Evolutionary conservation across 2,329 filamentous ascomycete genomes (phyloP).

Genomic region (Alternaria sp.): DNA sequence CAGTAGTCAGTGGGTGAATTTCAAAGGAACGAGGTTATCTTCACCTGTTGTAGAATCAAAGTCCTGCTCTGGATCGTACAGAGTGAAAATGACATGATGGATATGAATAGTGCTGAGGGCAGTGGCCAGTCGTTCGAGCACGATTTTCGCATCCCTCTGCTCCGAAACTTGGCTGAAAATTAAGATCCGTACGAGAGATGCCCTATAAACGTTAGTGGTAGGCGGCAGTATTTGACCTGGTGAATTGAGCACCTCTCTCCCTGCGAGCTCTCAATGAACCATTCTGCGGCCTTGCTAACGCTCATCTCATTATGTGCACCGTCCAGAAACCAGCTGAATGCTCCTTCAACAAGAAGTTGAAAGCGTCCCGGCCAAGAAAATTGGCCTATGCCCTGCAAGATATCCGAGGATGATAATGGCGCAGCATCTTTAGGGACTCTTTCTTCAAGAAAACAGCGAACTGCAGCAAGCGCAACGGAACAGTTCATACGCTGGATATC

Average conservation of each 20-base stretch:
- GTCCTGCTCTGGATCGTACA: conserved; percentile 9
- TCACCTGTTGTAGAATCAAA: conserved; percentile 10
- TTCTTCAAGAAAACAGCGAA: conserved; percentile 1
- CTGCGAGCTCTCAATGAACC: conserved; percentile 20
- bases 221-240: not conserved
- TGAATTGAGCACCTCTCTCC: conserved; percentile 6
- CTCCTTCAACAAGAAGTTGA: not conserved
- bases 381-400: not conserved
- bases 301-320: conserved; percentile 31
- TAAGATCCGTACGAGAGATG: conserved; percentile 8
- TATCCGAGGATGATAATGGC: not conserved
- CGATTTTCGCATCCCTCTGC: conserved; percentile 7
- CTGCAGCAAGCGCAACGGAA: conserved; percentile 23
- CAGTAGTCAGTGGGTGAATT: conserved; percentile 2
- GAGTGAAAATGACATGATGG: conserved; percentile 10
- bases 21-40: not conserved
- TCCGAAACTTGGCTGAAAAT: conserved; percentile 10
- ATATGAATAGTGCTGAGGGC: conserved; percentile 11
- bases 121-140: conserved; percentile 9
- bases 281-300: conserved; percentile 21
- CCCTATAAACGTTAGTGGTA: conserved; percentile 2
- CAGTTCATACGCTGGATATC: conserved; percentile 24
- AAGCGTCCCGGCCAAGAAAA: not conserved
- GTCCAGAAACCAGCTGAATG: conserved; percentile 22
- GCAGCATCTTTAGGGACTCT: not conserved